phyloP scores from a whole-genome alignment of 805 yeast genomes.

The Starmera quercuum region DNA sequence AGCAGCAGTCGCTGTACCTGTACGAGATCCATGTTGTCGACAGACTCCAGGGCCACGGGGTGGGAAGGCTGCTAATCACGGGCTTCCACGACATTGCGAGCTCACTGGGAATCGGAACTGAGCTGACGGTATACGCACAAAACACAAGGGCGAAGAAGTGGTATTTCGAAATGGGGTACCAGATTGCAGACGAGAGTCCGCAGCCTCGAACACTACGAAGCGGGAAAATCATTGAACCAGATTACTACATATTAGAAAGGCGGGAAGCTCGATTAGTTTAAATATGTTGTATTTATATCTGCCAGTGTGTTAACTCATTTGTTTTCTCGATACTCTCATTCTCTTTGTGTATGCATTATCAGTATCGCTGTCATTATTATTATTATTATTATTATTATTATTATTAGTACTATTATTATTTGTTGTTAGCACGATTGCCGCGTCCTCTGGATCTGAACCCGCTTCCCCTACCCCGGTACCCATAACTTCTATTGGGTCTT shows the following conservation, averaged over 20 bases:
- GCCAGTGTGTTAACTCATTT: no score
- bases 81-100: slow-evolving; percentile 26
- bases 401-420: slow-evolving; percentile 7
- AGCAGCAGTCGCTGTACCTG: slow-evolving; percentile 28
- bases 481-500: slow-evolving; percentile 2
- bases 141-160: slow-evolving; percentile 35
- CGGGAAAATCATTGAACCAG: slow-evolving; percentile 35
- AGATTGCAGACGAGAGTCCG: slow-evolving; percentile 34
- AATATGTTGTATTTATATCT: no score
- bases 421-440: slow-evolving; percentile 19
- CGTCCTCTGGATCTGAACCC: slow-evolving; percentile 7
- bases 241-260: slow-evolving; percentile 29
- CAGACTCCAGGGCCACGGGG: slow-evolving; percentile 22
- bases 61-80: slow-evolving; percentile 34
- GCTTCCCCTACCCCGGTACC: slow-evolving; percentile 1
- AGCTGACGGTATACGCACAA: slow-evolving; percentile 42
- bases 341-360: no score
- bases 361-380: background rate
- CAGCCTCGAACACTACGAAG: slow-evolving; percentile 30
- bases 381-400: background rate
- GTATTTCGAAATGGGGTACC: slow-evolving; percentile 36
- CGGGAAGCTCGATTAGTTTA: no score
- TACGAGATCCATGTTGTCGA: slow-evolving; percentile 48
- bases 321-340: no score
- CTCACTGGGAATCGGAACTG: slow-evolving; percentile 6